Base-by-base conservation (phyloP, 2,329 filamentous ascomycete genomes). In the Colletotrichum melonis region DNA sequence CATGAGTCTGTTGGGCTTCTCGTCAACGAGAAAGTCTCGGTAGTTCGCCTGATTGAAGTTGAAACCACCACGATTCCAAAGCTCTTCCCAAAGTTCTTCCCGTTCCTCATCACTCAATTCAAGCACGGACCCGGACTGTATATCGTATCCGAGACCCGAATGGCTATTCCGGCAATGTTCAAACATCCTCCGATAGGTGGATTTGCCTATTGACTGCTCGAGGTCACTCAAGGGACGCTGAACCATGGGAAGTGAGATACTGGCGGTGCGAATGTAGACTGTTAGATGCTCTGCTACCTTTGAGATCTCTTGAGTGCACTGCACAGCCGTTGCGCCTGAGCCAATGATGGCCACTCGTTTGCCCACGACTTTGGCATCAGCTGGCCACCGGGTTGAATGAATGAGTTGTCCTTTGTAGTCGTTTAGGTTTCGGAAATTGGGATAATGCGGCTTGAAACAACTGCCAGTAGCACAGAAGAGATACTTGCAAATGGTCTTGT, bases 221-320 rank as follows among this genome's bases (percentile, higher is more conserved):
- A 88, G 81, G 35, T 79, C 81, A 0, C 83, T 82, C 1, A 90
- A 76, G 2, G 79, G 67, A 1, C 82, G 79, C 75, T 90, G 87
- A 1, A 84, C 80, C 88, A 92, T 91, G 0, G 91, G 90, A 0
- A 92, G 77, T 14, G 86, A 88, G 14, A 88, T 84, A 70, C 90
- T 91, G 0, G 90, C 88, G 2, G 88, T 91, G 24, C 90, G 84
- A 72, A 91, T 86, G 76, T 90, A 90, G 3, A 91, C 86, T 2
- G 80, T 81, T 32, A 84, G 69, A 22, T 81, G 69, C 4, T 83
- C 80, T 9, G 38, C 59, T 75, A 78, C 59, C 75, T 85, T 86
- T 5, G 83, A 78, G 73, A 79, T 72, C 63, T 78, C 76, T 67
- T 79, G 79, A 1, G 80, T 74, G 42, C 79, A 77, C 67, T 83